These are phyloP conservation scores for Klebsormidium nitens DNA, from an alignment of 139 green algal species.

Conservation along the genomic window DNA sequence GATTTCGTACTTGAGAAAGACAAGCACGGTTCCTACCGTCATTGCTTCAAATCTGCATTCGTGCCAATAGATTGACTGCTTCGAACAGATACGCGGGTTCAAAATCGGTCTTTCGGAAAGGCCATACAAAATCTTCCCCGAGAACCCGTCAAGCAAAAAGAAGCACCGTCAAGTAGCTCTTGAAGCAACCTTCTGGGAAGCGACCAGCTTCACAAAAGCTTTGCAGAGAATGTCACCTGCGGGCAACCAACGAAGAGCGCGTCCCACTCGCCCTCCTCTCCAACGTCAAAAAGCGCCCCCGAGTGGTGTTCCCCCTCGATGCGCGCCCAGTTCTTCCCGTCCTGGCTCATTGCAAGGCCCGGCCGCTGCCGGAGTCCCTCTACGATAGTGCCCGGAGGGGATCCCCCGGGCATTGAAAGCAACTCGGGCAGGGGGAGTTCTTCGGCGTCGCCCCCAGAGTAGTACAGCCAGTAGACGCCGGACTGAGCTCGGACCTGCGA, in stretches of 20 bases:
- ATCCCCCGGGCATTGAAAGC: slow-evolving; percentile 4
- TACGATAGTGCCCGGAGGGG: slow-evolving; percentile 7
- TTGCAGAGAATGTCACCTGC: slow-evolving; percentile 45
- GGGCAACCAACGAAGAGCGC: slow-evolving; percentile 63
- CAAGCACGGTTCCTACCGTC: too few relatives aligned
- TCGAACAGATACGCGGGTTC: too few relatives aligned
- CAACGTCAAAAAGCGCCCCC: slow-evolving; percentile 73
- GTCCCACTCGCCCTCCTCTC: slow-evolving; percentile 76
- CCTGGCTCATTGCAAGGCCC: slow-evolving; percentile 74
- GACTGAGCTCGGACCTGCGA: slow-evolving; percentile 13
- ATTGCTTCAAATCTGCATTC: too few relatives aligned
- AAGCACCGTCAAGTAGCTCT: too few relatives aligned
- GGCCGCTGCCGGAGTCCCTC: slow-evolving; percentile 67
- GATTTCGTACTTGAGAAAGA: too few relatives aligned
- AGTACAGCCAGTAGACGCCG: slow-evolving; percentile 98
- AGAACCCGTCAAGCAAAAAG: too few relatives aligned
- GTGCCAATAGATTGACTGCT: too few relatives aligned
- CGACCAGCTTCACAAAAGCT: background rate
- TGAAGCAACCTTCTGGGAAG: too few relatives aligned
- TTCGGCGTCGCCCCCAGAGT: slow-evolving; percentile 70
- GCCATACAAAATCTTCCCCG: too few relatives aligned
- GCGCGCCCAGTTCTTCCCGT: slow-evolving; percentile 88
- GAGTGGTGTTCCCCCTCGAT: slow-evolving; percentile 94
- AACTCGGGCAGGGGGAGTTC: slow-evolving; percentile 33
- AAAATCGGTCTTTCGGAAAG: too few relatives aligned